A percentile compares a stretch with the other conserved stretches of the same genome.
These are phyloP conservation scores for Mitragyna speciosa DNA, from an alignment of 257 asterid species.

Conservation along the genomic window DNA sequence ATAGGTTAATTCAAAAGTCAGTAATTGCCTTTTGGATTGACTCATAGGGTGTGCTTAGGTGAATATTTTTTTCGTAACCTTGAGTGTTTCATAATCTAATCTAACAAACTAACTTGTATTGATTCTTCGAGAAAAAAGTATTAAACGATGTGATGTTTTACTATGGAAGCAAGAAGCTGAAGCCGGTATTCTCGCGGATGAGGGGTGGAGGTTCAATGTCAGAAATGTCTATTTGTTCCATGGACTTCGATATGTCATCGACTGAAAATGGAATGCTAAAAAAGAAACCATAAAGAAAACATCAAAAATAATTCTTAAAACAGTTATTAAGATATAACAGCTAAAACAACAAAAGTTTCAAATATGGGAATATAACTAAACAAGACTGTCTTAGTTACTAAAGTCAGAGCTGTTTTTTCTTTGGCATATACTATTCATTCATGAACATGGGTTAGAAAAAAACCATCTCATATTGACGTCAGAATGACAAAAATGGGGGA, in stretches of 20 bases:
- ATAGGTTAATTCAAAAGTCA: too few species aligned
- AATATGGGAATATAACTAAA: neutral
- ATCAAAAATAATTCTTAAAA: conserved; percentile 23
- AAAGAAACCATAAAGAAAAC: conserved; percentile 17
- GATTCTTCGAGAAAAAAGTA: too few species aligned
- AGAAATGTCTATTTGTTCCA: conserved; percentile 86
- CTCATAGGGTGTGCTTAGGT: too few species aligned
- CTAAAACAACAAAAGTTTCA: neutral
- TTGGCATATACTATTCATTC: neutral
- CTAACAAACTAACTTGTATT: too few species aligned
- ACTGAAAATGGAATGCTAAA: conserved; percentile 98
- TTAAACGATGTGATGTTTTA: neutral
- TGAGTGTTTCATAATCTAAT: too few species aligned
- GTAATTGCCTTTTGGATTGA: too few species aligned
- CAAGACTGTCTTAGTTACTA: neutral
- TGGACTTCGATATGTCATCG: conserved; percentile 92
- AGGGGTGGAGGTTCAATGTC: conserved; percentile 84
- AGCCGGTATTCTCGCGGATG: conserved; percentile 83
- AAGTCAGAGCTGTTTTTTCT: too few species aligned
- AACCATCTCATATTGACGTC: neutral
- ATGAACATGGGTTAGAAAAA: neutral
- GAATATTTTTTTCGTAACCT: too few species aligned
- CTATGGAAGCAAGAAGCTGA: conserved; percentile 75
- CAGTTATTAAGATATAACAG: conserved; percentile 1
- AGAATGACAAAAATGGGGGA: neutral